These are phyloP conservation scores for Diospyros kaki DNA, from an alignment of 148 eudicot genomes.

Conservation along the genomic window DNA sequence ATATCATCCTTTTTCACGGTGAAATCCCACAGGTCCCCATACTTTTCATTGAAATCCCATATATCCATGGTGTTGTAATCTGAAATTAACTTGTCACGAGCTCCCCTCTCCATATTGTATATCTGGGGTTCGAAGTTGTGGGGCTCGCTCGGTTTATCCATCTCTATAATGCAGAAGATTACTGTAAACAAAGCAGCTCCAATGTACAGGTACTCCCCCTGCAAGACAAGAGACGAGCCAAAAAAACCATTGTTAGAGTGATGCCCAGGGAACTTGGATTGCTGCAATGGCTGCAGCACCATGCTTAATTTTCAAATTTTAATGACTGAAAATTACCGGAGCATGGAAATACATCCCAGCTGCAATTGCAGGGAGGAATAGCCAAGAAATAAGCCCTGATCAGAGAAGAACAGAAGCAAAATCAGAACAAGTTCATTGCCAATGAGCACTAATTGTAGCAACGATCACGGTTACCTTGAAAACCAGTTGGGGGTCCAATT, in stretches of 20 bases:
- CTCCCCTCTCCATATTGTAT: slow-evolving; percentile 88
- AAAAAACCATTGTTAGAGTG: background rate
- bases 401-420: slow-evolving; percentile 1
- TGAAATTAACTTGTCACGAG: slow-evolving; percentile 79
- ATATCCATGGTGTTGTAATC: slow-evolving; percentile 94
- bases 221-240: slow-evolving; percentile 9
- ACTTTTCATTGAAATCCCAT: slow-evolving; percentile 93
- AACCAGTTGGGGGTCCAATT: slow-evolving; percentile 75
- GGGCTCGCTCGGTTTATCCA: slow-evolving; percentile 83
- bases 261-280: background rate
- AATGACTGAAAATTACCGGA: slow-evolving; percentile 46
- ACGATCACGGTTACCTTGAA: slow-evolving; percentile 50
- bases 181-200: slow-evolving; percentile 82
- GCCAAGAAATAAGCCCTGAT: slow-evolving; percentile 83
- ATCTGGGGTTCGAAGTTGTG: slow-evolving; percentile 92
- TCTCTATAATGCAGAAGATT: slow-evolving; percentile 73
- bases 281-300: background rate
- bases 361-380: slow-evolving; percentile 75
- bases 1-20: slow-evolving; percentile 68
- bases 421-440: background rate
- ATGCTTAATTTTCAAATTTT: background rate
- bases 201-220: slow-evolving; percentile 87
- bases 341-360: slow-evolving; percentile 79
- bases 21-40: slow-evolving; percentile 96
- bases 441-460: background rate